phyloP scores from a whole-genome alignment of 2,329 filamentous ascomycete genomes.

The Neocucurbitaria cava region DNA sequence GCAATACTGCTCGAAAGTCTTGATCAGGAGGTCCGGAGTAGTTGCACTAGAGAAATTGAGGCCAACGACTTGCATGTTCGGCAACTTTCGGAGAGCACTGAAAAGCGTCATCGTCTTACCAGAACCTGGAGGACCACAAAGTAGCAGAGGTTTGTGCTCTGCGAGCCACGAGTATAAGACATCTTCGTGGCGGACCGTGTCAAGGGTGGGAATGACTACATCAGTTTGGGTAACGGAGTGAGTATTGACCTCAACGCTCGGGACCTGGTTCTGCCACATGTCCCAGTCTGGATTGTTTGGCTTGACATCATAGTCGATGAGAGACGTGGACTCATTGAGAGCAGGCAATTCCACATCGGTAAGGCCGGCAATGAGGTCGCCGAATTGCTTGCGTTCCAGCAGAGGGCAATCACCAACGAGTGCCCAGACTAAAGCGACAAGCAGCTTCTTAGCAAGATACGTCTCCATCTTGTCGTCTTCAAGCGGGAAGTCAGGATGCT shows the following conservation, averaged over 20 bases:
- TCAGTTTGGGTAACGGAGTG: constrained; percentile 98
- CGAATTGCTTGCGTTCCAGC: constrained; percentile 84
- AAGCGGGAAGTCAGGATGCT: constrained; percentile 92
- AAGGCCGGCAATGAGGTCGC: constrained; percentile 80
- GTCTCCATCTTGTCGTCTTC: constrained; percentile 88
- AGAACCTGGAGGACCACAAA: constrained; percentile 96
- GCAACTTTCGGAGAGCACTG: constrained; percentile 92
- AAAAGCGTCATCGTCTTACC: constrained; percentile 99
- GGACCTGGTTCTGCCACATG: constrained; percentile 93
- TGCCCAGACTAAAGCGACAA: constrained; percentile 93
- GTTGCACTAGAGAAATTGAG: constrained; percentile 99
- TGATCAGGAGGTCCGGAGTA: constrained; percentile 95
- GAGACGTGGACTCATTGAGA: constrained; percentile 76
- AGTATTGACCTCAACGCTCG: constrained; percentile 94
- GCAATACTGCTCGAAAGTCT: constrained; percentile 99
- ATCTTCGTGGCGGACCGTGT: constrained; percentile 97
- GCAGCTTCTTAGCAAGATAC: constrained; percentile 90
- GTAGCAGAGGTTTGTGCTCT: constrained; percentile 94
- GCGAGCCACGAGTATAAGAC: constrained; percentile 99
- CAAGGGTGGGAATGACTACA: constrained; percentile 95
- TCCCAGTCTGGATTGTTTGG: constrained; percentile 89
- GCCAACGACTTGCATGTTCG: constrained; percentile 98
- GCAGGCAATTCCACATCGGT: constrained; percentile 86
- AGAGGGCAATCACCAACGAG: constrained; percentile 94
- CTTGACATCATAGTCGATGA: constrained; percentile 94